Base-by-base conservation (phyloP, 1,284 basidiomycete genomes). In the Crucibulum cyathiforme region DNA sequence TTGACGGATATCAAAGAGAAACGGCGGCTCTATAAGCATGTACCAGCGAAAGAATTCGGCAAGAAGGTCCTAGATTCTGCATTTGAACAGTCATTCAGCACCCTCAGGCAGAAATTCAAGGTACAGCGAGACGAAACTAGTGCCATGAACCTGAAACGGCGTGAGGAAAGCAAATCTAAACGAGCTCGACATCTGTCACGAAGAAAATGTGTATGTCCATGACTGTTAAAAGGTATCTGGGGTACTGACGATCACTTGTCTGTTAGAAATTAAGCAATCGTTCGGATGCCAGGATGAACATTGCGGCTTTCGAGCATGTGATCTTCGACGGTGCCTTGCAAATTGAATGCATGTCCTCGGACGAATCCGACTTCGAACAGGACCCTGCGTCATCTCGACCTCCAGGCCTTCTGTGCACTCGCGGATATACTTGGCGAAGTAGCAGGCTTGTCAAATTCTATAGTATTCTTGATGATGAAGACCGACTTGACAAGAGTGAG, bases 341-440 rank as follows among this genome's bases (percentile, higher is more conserved):
- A 59, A 62, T 85, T 15, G 90, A 91, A 50, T 92, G 90, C 70
- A 90, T 92, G 87, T 92, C 90, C 15, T 89, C 87, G 36, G 90
- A 92, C 63, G 90, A 92, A 68, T 92, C 90, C 13, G 84, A 86
- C 58, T 76, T 74, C 46, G 88, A 87, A 51, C 72, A 74, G 31
- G 76, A 78, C 56, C 60, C 65, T 48, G 61, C 63, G 19, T 66
- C 64, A 39, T 47, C 63, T 5, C 67, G 64, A 12, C 38, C 58
- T 15, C 61, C 66, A 31, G 70, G 71, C 37, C 59, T 82, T 12
- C 73, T 90, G 43, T 81, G 77, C 38, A 82, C 84, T 24, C 85
- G 83, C 47, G 87, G 87, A 0, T 79, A 82, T 60, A 66, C 80
- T 0, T 91, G 90, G 89, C 82, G 90, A 35, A 90, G 89, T 67